Conservation (phyloP, 805 yeast genomes). For the Ascoidea rubescens region DNA sequence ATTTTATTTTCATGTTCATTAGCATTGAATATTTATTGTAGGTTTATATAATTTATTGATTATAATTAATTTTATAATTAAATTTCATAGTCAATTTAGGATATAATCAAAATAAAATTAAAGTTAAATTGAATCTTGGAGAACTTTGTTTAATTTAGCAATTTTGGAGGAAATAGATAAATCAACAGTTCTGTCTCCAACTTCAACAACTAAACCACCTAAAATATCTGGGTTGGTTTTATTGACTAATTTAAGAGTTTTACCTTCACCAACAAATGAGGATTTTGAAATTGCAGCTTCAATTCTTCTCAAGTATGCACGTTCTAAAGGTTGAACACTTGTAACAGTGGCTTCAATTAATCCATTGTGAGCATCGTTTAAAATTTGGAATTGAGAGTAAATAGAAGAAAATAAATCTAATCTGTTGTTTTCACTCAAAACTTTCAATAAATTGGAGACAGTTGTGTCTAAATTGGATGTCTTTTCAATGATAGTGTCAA, state of each 20-base stretch:
- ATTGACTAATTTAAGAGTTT: constrained; percentile 75
- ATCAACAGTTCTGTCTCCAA: constrained; percentile 95
- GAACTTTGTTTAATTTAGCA: constrained; percentile 76
- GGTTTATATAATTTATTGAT: too few species aligned
- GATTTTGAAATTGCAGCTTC: constrained; percentile 69
- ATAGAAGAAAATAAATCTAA: constrained; percentile 53
- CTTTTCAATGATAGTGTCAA: constrained; percentile 35
- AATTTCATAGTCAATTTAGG: too few species aligned
- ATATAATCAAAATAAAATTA: neutral
- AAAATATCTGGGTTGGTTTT: constrained; percentile 77
- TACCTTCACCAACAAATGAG: constrained; percentile 68
- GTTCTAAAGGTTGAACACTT: constrained; percentile 74
- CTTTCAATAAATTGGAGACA: constrained; percentile 66
- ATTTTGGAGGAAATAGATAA: constrained; percentile 76
- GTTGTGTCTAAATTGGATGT: constrained; percentile 47
- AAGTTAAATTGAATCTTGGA: constrained; percentile 69
- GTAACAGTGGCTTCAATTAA: constrained; percentile 88
- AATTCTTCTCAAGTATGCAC: constrained; percentile 63
- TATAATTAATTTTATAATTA: too few species aligned
- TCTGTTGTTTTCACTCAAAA: constrained; percentile 91
- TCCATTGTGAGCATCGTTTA: constrained; percentile 84
- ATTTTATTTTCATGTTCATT: too few species aligned
- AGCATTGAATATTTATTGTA: too few species aligned
- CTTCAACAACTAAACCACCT: constrained; percentile 93
- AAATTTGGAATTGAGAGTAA: constrained; percentile 55